These are phyloP conservation scores for Apiospora koreana DNA, from an alignment of 2,329 filamentous ascomycete species.

Conservation along the genomic window DNA sequence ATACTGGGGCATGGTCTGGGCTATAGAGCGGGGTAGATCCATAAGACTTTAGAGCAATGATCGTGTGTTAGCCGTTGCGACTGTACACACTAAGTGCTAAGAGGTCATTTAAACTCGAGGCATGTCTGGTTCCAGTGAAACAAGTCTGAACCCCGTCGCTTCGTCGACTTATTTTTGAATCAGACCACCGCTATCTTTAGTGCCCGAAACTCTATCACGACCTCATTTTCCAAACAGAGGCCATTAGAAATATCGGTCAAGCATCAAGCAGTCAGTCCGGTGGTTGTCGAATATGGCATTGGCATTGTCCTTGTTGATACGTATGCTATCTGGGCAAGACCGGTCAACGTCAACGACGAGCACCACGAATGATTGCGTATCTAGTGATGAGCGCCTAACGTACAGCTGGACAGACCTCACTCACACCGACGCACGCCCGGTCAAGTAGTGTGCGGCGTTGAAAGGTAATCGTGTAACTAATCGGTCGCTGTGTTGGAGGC, in stretches of 20 bases:
- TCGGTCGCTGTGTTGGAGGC: background rate
- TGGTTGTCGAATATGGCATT: background rate
- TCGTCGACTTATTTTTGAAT: background rate
- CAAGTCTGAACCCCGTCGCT: background rate
- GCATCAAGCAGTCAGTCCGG: background rate
- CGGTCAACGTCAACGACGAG: background rate
- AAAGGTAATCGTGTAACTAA: background rate
- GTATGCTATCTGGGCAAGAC: background rate
- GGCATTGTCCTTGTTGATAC: background rate
- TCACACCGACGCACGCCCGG: conserved; percentile 1
- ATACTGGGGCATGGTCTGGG: background rate
- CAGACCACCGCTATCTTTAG: conserved; percentile 4
- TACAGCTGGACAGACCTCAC: background rate
- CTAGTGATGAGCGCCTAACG: background rate
- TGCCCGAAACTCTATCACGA: conserved; percentile 1
- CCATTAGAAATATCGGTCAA: background rate
- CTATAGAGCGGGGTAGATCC: background rate
- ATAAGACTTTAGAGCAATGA: background rate
- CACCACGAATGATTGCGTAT: background rate
- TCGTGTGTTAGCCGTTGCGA: background rate
- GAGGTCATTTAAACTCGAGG: conserved; percentile 1
- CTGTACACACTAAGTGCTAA: conserved; percentile 1
- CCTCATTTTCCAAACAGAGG: background rate
- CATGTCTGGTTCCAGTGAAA: conserved; percentile 6
- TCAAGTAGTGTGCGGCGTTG: background rate